phyloP scores from a whole-genome alignment of 2,329 filamentous ascomycete species.

The Ophiosphaerella korrae region DNA sequence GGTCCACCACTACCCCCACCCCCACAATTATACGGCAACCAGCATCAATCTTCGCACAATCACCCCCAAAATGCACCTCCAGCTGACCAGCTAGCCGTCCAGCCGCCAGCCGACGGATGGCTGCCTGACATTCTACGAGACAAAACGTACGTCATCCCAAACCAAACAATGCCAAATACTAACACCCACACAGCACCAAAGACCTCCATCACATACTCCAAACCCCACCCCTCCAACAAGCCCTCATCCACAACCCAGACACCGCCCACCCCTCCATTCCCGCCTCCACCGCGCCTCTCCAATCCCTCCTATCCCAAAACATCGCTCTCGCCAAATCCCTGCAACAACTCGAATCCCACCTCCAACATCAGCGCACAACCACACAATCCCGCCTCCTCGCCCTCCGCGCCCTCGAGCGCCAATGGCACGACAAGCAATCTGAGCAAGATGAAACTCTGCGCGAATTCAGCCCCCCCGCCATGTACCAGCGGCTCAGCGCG shows the following conservation, averaged over 20 bases:
- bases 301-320: conserved; percentile 71
- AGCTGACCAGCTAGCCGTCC: conserved; percentile 21
- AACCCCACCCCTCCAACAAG: conserved; percentile 68
- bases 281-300: conserved; percentile 68
- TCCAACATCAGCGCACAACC: conserved; percentile 66
- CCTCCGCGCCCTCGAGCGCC: conserved; percentile 85
- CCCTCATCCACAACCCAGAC: conserved; percentile 70
- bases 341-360: conserved; percentile 63
- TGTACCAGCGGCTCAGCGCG: conserved; percentile 81
- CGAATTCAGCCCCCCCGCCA: conserved; percentile 81
- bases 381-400: conserved; percentile 83
- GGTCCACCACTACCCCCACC: conserved; percentile 54
- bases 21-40: conserved; percentile 37
- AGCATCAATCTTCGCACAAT: conserved; percentile 21
- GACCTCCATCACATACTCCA: conserved; percentile 75
- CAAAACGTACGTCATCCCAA: conserved; percentile 69
- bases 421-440: conserved; percentile 85
- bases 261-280: conserved; percentile 75
- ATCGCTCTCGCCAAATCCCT: conserved; percentile 70
- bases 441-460: conserved; percentile 86
- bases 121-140: conserved; percentile 76
- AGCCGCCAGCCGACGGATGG: conserved; percentile 68
- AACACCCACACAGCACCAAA: conserved; percentile 67
- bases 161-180: conserved; percentile 16
- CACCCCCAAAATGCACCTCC: conserved; percentile 25